Evolutionary conservation across 2,329 filamentous ascomycete species (phyloP), one percentile per base, ranked within the genome.

Genomic region (Magnaporthales sp.): DNA sequence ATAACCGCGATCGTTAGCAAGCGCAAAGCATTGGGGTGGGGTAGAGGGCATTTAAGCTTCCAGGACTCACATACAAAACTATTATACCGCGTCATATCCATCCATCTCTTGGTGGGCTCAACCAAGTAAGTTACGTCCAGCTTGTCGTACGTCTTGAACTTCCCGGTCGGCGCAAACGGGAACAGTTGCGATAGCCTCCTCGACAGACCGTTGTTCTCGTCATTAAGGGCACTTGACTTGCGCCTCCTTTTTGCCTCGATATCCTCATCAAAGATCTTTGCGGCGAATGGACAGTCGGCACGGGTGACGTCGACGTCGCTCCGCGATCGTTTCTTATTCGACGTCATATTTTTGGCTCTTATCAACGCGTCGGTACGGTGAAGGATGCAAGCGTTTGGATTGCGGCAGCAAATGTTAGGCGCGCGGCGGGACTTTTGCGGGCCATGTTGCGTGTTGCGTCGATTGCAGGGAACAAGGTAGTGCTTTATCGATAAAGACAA

Each of bases 1-100:
- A n/a, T n/a, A n/a, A n/a, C n/a, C n/a, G n/a, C n/a, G n/a, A n/a
- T n/a, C n/a, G n/a, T n/a, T n/a, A n/a, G n/a, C n/a, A n/a, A n/a
- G n/a, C n/a, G n/a, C n/a, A n/a, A n/a, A n/a, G n/a, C n/a, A n/a
- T n/a, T n/a, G n/a, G n/a, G n/a, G n/a, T n/a, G n/a, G n/a, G n/a
- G n/a, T n/a, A n/a, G n/a, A 63, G 22, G 15, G 6, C 32, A 38
- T n/a, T 11, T 13, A 32, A 24, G 38, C 24, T 32, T 38, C 30
- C n/a, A n/a, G 10, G 24, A 84, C 84, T 77, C 79, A 86, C 84
- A 76, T 68, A 86, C 83, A 68, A 87, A 87, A 74, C 84, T 86
- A 68, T 86, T 87, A 72, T 87, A 87, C 65, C 83, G 77, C 67
- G 84, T 86, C 84, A 86, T 86, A 64, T 84, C 82, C 29, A 79